A percentile compares a stretch with the other conserved stretches of the same genome.
These are phyloP conservation scores for Collybia sordida DNA, from an alignment of 768 basidiomycete genomes.

Conservation along the genomic window DNA sequence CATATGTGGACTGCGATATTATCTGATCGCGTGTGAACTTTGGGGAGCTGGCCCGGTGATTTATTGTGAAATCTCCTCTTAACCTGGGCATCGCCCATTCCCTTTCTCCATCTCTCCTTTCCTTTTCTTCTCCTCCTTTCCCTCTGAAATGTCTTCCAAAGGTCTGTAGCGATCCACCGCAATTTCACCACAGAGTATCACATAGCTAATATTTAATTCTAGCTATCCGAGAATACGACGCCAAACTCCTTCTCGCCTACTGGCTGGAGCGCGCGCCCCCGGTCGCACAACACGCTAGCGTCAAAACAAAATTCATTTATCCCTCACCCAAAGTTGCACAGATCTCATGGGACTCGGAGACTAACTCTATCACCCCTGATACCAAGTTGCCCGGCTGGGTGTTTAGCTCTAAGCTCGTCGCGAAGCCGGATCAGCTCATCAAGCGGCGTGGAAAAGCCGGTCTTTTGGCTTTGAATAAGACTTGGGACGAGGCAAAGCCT, in stretches of 20 bases:
- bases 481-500: conserved; percentile 80
- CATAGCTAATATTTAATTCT: conserved; percentile 4
- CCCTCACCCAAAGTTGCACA: conserved; percentile 82
- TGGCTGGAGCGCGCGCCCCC: conserved; percentile 92
- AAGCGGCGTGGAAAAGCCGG: conserved; percentile 99
- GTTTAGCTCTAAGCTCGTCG: conserved; percentile 84
- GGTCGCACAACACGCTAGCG: conserved; percentile 59
- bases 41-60: conserved; percentile 14
- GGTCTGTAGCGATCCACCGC: conserved; percentile 19
- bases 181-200: conserved; percentile 5
- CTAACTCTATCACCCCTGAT: conserved; percentile 53
- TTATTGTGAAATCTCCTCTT: conserved; percentile 14
- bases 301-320: conserved; percentile 60
- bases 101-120: conserved; percentile 17
- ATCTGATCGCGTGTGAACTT: conserved; percentile 24
- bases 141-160: conserved; percentile 44
- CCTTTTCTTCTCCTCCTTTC: conserved; percentile 14
- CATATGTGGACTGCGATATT: conserved; percentile 9
- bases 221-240: conserved; percentile 96
- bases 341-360: conserved; percentile 77
- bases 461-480: conserved; percentile 90
- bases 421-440: conserved; percentile 98
- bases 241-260: conserved; percentile 96
- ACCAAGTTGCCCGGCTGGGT: conserved; percentile 76
- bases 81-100: conserved; percentile 15